Percentiles rank a stretch among this genome's conserved stretches.
phyloP scores from a whole-genome alignment of 805 yeast genomes.

The Ogataea ganodermae region DNA sequence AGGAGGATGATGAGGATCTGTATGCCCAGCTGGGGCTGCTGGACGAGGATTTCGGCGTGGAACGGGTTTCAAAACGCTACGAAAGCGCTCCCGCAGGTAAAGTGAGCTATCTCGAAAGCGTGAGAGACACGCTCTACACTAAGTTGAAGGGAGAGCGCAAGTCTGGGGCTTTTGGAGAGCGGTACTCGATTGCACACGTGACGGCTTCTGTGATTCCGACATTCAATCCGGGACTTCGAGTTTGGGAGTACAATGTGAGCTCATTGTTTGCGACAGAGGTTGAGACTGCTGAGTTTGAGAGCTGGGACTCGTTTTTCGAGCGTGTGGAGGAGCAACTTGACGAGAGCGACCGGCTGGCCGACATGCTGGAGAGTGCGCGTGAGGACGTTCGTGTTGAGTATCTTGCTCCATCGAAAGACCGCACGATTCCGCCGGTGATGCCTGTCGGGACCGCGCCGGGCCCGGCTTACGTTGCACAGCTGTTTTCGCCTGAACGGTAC shows the following conservation, averaged over 20 bases:
- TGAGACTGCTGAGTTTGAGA: slow-evolving; percentile 31
- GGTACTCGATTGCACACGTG: slow-evolving; percentile 71
- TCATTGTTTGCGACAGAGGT: slow-evolving; percentile 38
- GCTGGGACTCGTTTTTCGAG: slow-evolving; percentile 63
- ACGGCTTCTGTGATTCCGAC: slow-evolving; percentile 81
- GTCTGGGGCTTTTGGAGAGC: slow-evolving; percentile 47
- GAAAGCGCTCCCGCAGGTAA: slow-evolving; percentile 74
- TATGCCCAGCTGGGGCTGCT: slow-evolving; percentile 23
- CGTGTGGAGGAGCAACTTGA: slow-evolving; percentile 43
- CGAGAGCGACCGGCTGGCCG: slow-evolving; percentile 34
- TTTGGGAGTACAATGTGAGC: slow-evolving; percentile 83
- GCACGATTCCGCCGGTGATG: slow-evolving; percentile 61
- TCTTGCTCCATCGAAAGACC: slow-evolving; percentile 42
- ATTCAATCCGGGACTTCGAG: slow-evolving; percentile 77
- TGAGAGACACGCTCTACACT: slow-evolving; percentile 56
- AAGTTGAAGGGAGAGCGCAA: slow-evolving; percentile 47
- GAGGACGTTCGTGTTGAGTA: slow-evolving; percentile 12
- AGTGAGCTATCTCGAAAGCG: slow-evolving; percentile 59
- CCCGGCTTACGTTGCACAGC: slow-evolving; percentile 73
- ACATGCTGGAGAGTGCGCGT: slow-evolving; percentile 9
- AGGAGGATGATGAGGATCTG: slow-evolving; percentile 17
- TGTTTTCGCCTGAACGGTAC: slow-evolving; percentile 71
- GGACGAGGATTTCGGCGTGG: slow-evolving; percentile 26
- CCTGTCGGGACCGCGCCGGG: slow-evolving; percentile 60
- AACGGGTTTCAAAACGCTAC: slow-evolving; percentile 32